Evolutionary conservation across 2,329 filamentous ascomycete genomes (phyloP), one percentile per base, ranked within the genome.

Genomic region (Fusarium verticillioides): DNA sequence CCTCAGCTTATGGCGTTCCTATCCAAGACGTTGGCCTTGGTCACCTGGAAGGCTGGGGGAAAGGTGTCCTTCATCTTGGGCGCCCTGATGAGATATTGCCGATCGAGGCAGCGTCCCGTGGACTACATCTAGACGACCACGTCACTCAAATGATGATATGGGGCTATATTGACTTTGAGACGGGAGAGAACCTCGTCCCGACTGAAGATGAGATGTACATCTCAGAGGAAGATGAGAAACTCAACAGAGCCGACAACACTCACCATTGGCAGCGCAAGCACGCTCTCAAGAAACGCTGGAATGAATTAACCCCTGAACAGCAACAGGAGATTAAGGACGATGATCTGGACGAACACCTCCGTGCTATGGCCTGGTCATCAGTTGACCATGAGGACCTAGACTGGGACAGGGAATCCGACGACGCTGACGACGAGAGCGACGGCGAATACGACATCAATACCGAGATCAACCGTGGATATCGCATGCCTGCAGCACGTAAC

Each of bases 1-100:
- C 63, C n/a, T 62, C 63, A 5, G 78, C 91, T 21, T 83, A 88
- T 65, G 89, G 87, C 13, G 84, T 94, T 4, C 86, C 86, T 0
- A 71, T 84, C 9, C 56, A 82, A 1, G 81, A 90, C 58, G 80
- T 92, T 32, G 92, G 91, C 2, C 80, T 77, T 5, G 81, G 84
- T 11, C 85, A 88, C 71, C 79, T 84, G 23, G 90, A 92, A 75
- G 87, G 88, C 66, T 91, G 89, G 88, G 89, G 88, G 34, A 66
- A 58, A 15, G 87, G 82, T 52, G 75, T 64, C 23, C 72, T 74
- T 13, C 85, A 87, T 66, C 84, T 93, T 67, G 69, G 86, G 44
- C 82, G 87, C 0, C 87, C 88, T 0, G 91, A 93, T 70, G 85
- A 90, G 79, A 81, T 91, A 37, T 80, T 94, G 28, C 81, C 89